Evolutionary conservation across 352 stramenopile genomes (phyloP).

Genomic region (Phytopythium chamaehyphon): DNA sequence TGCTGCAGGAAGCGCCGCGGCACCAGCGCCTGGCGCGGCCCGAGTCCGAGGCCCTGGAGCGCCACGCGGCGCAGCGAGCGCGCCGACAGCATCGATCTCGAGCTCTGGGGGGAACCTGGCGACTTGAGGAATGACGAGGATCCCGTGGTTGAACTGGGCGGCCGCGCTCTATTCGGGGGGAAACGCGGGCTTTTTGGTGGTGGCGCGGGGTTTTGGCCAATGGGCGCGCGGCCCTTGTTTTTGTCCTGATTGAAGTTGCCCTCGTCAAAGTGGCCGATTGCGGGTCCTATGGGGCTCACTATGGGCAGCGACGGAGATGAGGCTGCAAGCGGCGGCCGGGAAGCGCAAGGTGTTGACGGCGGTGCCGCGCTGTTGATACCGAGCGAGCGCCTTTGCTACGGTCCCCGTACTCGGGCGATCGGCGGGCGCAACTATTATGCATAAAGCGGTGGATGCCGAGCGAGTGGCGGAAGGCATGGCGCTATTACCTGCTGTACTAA

Average conservation of each 20-base stretch:
- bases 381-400: too few species aligned
- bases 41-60: not conserved
- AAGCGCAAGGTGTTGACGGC: too few species aligned
- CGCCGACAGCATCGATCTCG: slow-evolving; percentile 27
- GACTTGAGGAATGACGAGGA: not conserved
- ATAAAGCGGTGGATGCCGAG: too few species aligned
- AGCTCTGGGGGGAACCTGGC: not conserved
- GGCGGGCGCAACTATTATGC: too few species aligned
- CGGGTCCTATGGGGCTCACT: not conserved
- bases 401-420: too few species aligned
- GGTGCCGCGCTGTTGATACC: too few species aligned
- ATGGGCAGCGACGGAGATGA: not conserved
- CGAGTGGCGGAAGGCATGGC: too few species aligned
- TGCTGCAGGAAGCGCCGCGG: slow-evolving; percentile 8
- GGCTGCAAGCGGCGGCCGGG: not conserved
- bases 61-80: slow-evolving; percentile 14
- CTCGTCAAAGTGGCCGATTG: not conserved
- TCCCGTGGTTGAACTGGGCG: too few species aligned
- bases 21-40: slow-evolving; percentile 2
- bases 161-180: too few species aligned
- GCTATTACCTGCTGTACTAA: too few species aligned
- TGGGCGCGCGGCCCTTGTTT: not conserved
- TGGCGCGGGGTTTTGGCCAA: not conserved
- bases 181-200: too few species aligned
- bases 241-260: slow-evolving; percentile 1